Conservation (phyloP, 1,284 basidiomycete species). For the Malassezia pachydermatis region DNA sequence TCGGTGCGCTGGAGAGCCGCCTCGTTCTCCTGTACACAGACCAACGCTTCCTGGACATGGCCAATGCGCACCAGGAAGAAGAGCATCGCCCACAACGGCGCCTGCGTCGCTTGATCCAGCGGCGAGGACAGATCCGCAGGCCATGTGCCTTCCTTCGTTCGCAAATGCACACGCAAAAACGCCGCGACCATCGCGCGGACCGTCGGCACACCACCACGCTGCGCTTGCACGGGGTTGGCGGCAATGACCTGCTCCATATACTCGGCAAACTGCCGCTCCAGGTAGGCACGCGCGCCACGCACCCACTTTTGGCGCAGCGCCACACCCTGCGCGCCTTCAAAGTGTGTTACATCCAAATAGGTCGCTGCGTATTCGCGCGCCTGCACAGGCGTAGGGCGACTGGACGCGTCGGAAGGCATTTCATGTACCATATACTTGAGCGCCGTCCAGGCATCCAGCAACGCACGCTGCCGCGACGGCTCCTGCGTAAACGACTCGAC, state of each 20-base stretch:
- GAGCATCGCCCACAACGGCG: conserved; percentile 78
- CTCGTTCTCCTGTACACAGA: conserved; percentile 60
- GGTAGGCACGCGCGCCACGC: conserved; percentile 61
- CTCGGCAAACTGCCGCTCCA: conserved; percentile 66
- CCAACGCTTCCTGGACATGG: conserved; percentile 66
- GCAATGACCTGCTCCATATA: conserved; percentile 79
- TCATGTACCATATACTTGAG: conserved; percentile 52
- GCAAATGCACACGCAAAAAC: conserved; percentile 38
- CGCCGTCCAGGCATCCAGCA: conserved; percentile 49
- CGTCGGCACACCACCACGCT: conserved; percentile 74
- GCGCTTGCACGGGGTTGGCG: conserved; percentile 70
- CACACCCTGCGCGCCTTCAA: conserved; percentile 20
- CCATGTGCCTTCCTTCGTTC: conserved; percentile 37
- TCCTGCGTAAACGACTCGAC: conserved; percentile 22
- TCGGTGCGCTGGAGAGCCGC: conserved; percentile 69
- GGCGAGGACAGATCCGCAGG: conserved; percentile 32
- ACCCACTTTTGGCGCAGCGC: conserved; percentile 55
- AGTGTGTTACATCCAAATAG: conserved; percentile 45
- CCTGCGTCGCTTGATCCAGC: conserved; percentile 25
- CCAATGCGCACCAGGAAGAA: conserved; percentile 85
- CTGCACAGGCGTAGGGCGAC: conserved; percentile 34
- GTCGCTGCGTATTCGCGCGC: conserved; percentile 52
- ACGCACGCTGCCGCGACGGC: conserved; percentile 41
- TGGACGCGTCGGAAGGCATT: conserved; percentile 48
- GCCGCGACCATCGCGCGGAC: conserved; percentile 67